Evolutionary conservation across 2,329 filamentous ascomycete species (phyloP), one percentile per base, ranked within the genome.

Genomic region (Calonectria fujianensis): DNA sequence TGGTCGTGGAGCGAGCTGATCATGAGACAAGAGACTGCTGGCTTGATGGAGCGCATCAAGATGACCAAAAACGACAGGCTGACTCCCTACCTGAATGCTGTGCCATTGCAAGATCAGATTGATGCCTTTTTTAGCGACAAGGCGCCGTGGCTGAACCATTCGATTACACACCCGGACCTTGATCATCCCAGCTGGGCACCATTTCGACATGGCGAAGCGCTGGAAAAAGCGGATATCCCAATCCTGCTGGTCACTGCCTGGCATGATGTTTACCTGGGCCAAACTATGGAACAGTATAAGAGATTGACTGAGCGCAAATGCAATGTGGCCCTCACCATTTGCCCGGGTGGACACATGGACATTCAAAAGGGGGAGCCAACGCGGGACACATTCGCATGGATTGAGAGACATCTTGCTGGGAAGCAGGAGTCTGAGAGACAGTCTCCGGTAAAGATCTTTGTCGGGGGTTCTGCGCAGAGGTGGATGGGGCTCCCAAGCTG

Each of bases 271-370:
- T 63, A 9, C 31, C 32, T 63, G 9, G 24, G 16, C 3, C 57
- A 63, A 31, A 29, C 13, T 10, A 10, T 63, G 24, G 37, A 63
- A 24, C 57, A 63, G 14, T 63, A 63, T 63, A 14, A 31, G 7
- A 41, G 24, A 6, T 24, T 63, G 4, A 18, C 16, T 41, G 35
- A 63, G 37, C 57, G 57, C 18, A 24, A 39, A 27, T 63, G 57
- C 57, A 63, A 63, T 29, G 57, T 41, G 13, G 57, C 57, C 18
- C 37, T 63, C 8, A 63, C 57, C 37, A 63, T 63, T 63, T 63
- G 35, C 18, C n/a, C 57, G 3, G 57, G 57, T 10, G 37, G 37
- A 0, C 57, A 63, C 11, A 20, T 63, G 24, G 39, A 39, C 37
- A 29, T 41, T 41, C 24, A 27, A n/a, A 63, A 39, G 2, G n/a